Conservation (phyloP, 2,329 filamentous ascomycete species). For the Achaetomium macrosporum region DNA sequence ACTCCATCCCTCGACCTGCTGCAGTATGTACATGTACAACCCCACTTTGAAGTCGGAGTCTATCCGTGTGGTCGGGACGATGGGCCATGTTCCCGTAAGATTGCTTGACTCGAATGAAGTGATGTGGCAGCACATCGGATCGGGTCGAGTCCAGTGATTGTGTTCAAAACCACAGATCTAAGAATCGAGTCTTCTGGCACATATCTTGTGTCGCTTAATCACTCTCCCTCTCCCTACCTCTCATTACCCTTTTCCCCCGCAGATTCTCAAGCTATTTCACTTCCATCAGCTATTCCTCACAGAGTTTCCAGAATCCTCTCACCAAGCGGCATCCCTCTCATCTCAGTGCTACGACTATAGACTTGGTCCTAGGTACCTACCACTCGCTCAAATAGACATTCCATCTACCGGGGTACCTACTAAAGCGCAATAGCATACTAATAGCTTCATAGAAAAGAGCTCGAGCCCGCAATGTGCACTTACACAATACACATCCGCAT, state of each 20-base stretch:
- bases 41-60: neutral
- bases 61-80: slow-evolving; percentile 11
- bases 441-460: too few species aligned
- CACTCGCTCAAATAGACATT: too few species aligned
- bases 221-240: neutral
- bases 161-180: slow-evolving; percentile 1
- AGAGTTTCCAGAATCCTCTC: too few species aligned
- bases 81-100: neutral
- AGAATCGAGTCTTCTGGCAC: neutral
- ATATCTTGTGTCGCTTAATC: neutral
- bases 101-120: neutral
- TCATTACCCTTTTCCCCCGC: neutral
- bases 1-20: neutral
- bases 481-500: slow-evolving; percentile 35
- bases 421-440: too few species aligned
- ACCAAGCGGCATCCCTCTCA: too few species aligned
- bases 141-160: slow-evolving; percentile 8
- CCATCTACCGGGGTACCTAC: too few species aligned
- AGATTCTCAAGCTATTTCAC: too few species aligned
- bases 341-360: too few species aligned
- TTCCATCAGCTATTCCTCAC: too few species aligned
- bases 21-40: slow-evolving; percentile 11
- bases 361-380: too few species aligned
- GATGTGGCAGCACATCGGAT: slow-evolving; percentile 7
- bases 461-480: slow-evolving; percentile 31